Conservation (phyloP, 1,284 basidiomycete species). For the Trametes sp. region DNA sequence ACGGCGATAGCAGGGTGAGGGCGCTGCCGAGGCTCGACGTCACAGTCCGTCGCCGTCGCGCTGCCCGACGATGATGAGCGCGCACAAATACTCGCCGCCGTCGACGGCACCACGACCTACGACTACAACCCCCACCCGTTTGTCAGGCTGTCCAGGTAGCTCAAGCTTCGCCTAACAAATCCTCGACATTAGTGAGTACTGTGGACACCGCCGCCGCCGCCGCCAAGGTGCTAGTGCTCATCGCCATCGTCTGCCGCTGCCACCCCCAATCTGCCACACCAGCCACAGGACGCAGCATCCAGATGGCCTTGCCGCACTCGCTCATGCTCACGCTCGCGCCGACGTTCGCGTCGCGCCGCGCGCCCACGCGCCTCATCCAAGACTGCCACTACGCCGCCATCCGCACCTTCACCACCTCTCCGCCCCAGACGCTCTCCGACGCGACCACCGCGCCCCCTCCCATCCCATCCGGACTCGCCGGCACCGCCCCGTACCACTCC, state of each 20-base stretch:
- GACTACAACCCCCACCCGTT: background rate
- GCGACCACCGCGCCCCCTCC: background rate
- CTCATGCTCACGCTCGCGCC: slow-evolving; percentile 21
- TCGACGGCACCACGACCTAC: background rate
- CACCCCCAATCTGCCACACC: background rate
- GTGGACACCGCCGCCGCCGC: background rate
- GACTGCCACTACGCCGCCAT: slow-evolving; percentile 7
- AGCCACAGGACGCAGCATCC: background rate
- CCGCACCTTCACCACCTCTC: slow-evolving; percentile 4
- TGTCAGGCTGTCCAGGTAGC: no score
- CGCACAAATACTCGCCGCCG: slow-evolving; percentile 5
- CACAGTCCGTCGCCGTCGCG: slow-evolving; percentile 5
- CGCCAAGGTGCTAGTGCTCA: background rate
- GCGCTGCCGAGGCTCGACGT: slow-evolving; percentile 16
- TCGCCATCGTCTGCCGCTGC: background rate
- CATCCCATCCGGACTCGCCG: slow-evolving; percentile 34
- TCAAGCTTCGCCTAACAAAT: background rate
- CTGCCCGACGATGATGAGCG: slow-evolving; percentile 11
- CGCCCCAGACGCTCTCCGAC: slow-evolving; percentile 8
- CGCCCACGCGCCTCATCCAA: slow-evolving; percentile 13
- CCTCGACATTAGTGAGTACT: background rate
- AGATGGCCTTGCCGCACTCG: slow-evolving; percentile 17
- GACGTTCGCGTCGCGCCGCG: slow-evolving; percentile 13
- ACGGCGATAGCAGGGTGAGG: background rate
- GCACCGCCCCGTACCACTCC: slow-evolving; percentile 59